Evolutionary conservation across 2,329 filamentous ascomycete species (phyloP).

Genomic region (Fusarium piperis): DNA sequence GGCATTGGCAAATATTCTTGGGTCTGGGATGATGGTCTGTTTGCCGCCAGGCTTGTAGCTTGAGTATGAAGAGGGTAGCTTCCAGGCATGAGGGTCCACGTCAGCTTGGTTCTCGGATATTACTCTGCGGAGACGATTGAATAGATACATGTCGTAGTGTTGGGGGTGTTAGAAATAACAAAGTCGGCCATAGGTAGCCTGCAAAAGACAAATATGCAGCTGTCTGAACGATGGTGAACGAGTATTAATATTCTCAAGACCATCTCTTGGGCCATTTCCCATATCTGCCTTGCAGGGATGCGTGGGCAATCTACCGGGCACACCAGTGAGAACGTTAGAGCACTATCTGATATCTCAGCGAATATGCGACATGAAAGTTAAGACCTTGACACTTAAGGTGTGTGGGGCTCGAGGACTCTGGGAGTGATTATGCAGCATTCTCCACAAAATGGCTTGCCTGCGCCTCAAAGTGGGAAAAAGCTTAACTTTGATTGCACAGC

Average conservation of each 20-base stretch:
- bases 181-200: neutral
- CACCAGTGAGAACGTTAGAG: neutral
- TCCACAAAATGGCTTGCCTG: neutral
- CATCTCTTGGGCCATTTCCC: neutral
- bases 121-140: conserved; percentile 10
- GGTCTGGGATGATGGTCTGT: conserved; percentile 12
- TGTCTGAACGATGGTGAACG: neutral
- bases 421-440: neutral
- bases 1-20: conserved; percentile 12
- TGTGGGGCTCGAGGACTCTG: neutral
- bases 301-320: too few relatives aligned
- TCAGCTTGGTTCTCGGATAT: conserved; percentile 1
- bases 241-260: neutral
- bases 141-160: conserved; percentile 10
- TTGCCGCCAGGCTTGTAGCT: conserved; percentile 3
- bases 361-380: neutral
- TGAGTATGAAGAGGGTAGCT: conserved; percentile 16
- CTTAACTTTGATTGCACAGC: neutral
- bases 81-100: conserved; percentile 21
- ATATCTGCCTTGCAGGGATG: neutral
- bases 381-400: neutral
- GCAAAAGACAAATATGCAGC: neutral
- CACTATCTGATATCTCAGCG: neutral
- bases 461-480: neutral
- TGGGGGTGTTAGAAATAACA: neutral